Percentiles rank a stretch among this genome's conserved stretches.
These are phyloP conservation scores for Pseudonitzschia multiseries DNA, from an alignment of 108 stramenopile species.

Conservation along the genomic window DNA sequence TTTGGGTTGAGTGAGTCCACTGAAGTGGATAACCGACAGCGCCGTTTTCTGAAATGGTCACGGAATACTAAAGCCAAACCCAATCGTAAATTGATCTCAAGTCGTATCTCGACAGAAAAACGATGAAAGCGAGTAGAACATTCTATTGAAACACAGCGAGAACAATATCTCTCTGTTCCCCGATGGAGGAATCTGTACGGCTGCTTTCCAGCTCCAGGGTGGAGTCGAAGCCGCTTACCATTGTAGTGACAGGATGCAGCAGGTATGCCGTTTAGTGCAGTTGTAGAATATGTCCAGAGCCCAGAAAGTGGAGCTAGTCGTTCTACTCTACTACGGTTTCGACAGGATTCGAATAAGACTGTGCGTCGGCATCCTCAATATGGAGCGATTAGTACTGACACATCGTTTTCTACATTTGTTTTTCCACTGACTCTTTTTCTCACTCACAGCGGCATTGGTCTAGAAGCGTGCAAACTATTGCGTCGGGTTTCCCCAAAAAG, in stretches of 20 bases:
- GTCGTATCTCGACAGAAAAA: not conserved
- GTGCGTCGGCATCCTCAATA: not conserved
- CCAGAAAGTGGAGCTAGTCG: not conserved
- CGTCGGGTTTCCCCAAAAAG: slow-evolving; percentile 26
- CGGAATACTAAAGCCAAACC: not conserved
- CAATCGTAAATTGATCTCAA: not conserved
- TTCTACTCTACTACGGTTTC: not conserved
- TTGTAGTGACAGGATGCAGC: slow-evolving; percentile 36
- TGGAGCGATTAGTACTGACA: too few relatives aligned
- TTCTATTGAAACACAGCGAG: not conserved
- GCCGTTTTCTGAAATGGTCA: not conserved
- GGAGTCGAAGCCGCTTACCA: slow-evolving; percentile 20
- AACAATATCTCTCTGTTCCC: slow-evolving; percentile 1
- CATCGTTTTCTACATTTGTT: too few relatives aligned
- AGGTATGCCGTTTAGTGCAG: slow-evolving; percentile 20
- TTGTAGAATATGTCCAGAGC: not conserved
- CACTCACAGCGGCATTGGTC: slow-evolving; percentile 36
- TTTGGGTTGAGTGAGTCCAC: not conserved
- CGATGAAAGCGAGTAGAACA: not conserved
- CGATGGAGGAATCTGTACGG: slow-evolving; percentile 16
- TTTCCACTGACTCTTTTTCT: not conserved
- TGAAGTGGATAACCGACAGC: not conserved
- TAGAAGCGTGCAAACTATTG: slow-evolving; percentile 41
- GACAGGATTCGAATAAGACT: not conserved
- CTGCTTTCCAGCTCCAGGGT: slow-evolving; percentile 9